phyloP scores from a whole-genome alignment of 768 basidiomycete species.

The Rhodotorula graminis region DNA sequence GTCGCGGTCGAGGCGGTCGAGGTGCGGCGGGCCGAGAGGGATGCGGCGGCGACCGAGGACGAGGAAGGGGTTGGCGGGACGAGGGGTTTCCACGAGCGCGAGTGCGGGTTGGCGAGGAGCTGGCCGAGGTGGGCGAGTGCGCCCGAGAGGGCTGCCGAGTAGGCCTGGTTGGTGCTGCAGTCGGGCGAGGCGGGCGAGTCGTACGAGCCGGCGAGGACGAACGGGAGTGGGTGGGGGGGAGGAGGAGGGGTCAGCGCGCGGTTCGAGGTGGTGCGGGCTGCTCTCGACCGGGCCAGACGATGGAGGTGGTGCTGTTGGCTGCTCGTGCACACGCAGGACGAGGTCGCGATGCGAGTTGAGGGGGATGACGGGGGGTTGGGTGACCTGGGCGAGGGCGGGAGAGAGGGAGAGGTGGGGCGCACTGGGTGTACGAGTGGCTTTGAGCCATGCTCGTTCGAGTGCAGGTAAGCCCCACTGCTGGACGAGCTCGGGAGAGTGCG shows the following conservation, averaged over 20 bases:
- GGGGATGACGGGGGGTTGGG: not conserved
- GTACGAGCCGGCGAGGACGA: not conserved
- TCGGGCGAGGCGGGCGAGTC: no score
- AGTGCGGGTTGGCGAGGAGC: not conserved
- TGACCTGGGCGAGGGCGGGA: not conserved
- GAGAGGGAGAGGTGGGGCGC: not conserved
- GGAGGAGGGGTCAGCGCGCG: not conserved
- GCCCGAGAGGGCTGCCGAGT: not conserved
- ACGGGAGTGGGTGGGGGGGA: not conserved
- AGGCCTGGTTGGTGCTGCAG: conserved; percentile 3
- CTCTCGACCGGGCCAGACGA: no score
- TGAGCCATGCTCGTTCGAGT: no score
- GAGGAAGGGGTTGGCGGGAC: not conserved
- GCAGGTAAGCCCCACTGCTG: no score
- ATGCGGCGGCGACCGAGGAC: not conserved
- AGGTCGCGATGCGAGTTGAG: no score
- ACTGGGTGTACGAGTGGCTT: conserved; percentile 3
- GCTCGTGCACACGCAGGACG: no score
- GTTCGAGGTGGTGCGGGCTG: no score
- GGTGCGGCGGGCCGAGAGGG: not conserved
- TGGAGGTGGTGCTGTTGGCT: no score
- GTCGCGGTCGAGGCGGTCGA: not conserved
- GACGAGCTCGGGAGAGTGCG: no score
- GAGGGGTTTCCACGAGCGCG: conserved; percentile 1
- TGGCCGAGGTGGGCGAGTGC: conserved; percentile 1